Evolutionary conservation across 306 rosid species (phyloP).

Genomic region (Cucumis hystrix): DNA sequence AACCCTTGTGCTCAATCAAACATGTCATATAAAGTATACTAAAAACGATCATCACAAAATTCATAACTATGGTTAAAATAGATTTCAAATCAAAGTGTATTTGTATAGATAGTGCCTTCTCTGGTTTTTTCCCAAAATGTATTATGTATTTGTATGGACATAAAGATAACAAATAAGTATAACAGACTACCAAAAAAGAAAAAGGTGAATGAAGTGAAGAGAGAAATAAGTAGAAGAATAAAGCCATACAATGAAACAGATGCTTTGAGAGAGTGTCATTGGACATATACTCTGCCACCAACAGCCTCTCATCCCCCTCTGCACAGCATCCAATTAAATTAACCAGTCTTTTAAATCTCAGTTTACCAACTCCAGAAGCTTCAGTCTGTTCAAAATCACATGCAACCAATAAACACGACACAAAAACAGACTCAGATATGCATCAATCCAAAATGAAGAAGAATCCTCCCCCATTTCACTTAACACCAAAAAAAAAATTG

Average conservation of each 20-base stretch:
- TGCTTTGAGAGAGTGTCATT: conserved; percentile 24
- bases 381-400: conserved; percentile 12
- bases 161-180: neutral
- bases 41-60: no score
- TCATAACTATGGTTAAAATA: neutral
- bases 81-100: neutral
- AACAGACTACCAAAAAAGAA: neutral
- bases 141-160: neutral
- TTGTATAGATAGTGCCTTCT: neutral
- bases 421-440: neutral
- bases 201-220: neutral
- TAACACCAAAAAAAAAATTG: neutral
- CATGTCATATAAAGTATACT: no score
- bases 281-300: conserved; percentile 28
- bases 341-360: conserved; percentile 18
- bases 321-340: conserved; percentile 25
- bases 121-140: neutral
- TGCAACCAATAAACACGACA: neutral
- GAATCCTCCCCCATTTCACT: neutral
- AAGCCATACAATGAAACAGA: conserved; percentile 20
- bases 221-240: neutral
- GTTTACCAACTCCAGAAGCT: conserved; percentile 21
- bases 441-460: neutral
- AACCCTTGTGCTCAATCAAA: neutral
- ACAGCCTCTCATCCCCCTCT: conserved; percentile 25